Base-by-base conservation (phyloP, 2,329 filamentous ascomycete genomes). In the Apiospora koreana region DNA sequence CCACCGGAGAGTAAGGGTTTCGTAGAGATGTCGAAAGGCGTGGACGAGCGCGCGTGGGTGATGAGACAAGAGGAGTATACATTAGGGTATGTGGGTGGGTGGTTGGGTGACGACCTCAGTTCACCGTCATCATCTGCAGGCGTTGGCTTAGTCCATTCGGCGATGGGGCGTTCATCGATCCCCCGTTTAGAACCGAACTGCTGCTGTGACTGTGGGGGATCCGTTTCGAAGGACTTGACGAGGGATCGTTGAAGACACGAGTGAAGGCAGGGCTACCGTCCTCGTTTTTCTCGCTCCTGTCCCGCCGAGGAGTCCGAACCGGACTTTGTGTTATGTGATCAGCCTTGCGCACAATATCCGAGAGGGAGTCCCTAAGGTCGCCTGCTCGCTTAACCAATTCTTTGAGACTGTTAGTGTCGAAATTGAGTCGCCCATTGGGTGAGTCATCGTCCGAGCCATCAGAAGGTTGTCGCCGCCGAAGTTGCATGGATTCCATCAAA, bases 251-350 rank as follows among this genome's bases (percentile, higher is more conserved):
- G 74, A 92, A 92, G 46, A 92, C 88, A 31, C 88, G 83, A 2
- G 89, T 92, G 72, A 92, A 92, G 0, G 90, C 89, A n/a, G 90
- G 90, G 75, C 89, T 91, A 2, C 87, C 89, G 68, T 90, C 87
- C 45, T 81, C 78, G 31, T 81, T 80, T 10, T 70, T 72, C 25
- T 82, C 81, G 50, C 82, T 77, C 64, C 85, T 83, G 23, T 84
- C 82, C 35, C 83, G 83, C 50, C 81, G 82, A 2, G 86, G 85
- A 1, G 86, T 89, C 38, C 83, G 80, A 10, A 82, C 83, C 1
- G 89, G 88, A 75, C 86, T 91, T 71, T 86, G 84, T 0, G 86
- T 87, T 67, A 88, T 83, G 38, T 88, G 84, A 74, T 92, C 89
- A 48, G 85, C 87, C 68, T 84, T 85, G 65, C 89, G 87, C 65